Evolutionary conservation across 1,284 basidiomycete genomes (phyloP).

Genomic region (Naganishia liquefaciens): DNA sequence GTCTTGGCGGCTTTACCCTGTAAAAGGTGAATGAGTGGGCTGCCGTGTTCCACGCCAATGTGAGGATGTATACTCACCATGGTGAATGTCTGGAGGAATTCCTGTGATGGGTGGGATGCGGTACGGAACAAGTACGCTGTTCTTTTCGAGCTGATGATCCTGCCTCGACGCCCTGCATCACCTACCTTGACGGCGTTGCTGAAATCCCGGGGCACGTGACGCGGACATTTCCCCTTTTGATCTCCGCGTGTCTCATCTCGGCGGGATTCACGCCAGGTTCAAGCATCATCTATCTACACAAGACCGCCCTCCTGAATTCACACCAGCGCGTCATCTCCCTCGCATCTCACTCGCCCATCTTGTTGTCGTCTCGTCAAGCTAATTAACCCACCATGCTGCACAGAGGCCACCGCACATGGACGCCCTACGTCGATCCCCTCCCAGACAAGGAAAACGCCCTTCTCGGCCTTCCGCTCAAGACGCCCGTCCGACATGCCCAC

Average conservation of each 20-base stretch:
- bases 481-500: constrained; percentile 10
- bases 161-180: neutral
- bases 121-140: too few relatives aligned
- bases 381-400: constrained; percentile 17
- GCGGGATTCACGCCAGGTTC: neutral
- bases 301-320: too few relatives aligned
- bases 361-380: neutral
- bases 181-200: constrained; percentile 2
- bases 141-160: too few relatives aligned
- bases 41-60: neutral
- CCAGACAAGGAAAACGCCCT: constrained; percentile 31
- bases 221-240: neutral
- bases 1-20: constrained; percentile 94
- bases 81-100: neutral
- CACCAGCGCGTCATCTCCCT: constrained; percentile 1
- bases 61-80: neutral
- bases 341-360: neutral
- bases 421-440: constrained; percentile 25
- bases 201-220: too few relatives aligned
- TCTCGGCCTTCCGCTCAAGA: constrained; percentile 17
- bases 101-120: too few relatives aligned
- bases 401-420: constrained; percentile 22
- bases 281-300: too few relatives aligned
- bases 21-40: too few relatives aligned
- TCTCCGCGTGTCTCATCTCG: too few relatives aligned